These are phyloP conservation scores for Cardamine chenopodiifolia DNA, from an alignment of 345 rosid genomes.

Conservation along the genomic window DNA sequence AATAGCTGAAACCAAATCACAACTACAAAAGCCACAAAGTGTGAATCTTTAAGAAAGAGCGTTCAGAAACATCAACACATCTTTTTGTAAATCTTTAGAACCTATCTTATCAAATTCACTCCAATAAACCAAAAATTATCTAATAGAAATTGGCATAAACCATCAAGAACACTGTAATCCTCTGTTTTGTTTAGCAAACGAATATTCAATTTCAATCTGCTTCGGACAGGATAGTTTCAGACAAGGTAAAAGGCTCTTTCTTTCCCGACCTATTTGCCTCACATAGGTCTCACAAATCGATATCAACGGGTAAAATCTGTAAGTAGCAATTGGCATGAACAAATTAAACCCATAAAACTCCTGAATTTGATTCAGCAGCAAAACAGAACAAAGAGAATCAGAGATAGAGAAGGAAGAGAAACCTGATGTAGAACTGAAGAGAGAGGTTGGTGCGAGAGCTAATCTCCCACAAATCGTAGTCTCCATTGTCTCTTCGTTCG, in stretches of 20 bases:
- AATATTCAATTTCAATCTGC: not conserved
- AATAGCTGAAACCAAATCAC: conserved; percentile 5
- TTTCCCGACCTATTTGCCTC: not conserved
- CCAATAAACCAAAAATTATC: not conserved
- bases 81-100: not conserved
- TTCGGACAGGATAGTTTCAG: not conserved
- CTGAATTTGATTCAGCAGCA: not conserved
- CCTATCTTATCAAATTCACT: not conserved
- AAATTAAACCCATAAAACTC: not conserved
- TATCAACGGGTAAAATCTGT: not conserved
- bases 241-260: conserved; percentile 1
- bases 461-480: conserved; percentile 75
- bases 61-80: not conserved
- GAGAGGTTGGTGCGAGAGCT: conserved; percentile 65
- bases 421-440: conserved; percentile 69
- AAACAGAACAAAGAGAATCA: conserved; percentile 5
- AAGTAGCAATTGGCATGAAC: not conserved
- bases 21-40: conserved; percentile 24
- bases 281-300: not conserved
- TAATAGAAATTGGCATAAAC: not conserved
- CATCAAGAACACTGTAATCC: not conserved
- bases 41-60: not conserved
- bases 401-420: conserved; percentile 9
- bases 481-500: conserved; percentile 55
- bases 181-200: not conserved